Evolutionary conservation across 352 stramenopile genomes (phyloP).

Genomic region (Phytophthora kernoviae): DNA sequence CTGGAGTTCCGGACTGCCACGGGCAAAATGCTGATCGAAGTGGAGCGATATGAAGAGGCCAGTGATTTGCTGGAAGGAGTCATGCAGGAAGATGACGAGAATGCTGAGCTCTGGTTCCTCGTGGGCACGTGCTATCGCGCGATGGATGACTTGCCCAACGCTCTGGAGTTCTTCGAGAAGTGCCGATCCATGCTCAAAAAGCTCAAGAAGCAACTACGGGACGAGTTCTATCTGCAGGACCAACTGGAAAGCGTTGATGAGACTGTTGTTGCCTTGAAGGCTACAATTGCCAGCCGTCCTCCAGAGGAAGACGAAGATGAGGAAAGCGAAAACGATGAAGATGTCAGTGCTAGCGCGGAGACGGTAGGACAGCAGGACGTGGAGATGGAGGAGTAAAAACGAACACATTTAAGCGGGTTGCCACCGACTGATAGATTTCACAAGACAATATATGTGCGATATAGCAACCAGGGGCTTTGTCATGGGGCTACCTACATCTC

Average conservation of each 20-base stretch:
- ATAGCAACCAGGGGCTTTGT: slow-evolving; percentile 6
- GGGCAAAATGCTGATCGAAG: slow-evolving; percentile 87
- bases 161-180: slow-evolving; percentile 89
- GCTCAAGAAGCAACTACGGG: slow-evolving; percentile 72
- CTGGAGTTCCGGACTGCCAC: slow-evolving; percentile 86
- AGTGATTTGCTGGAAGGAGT: slow-evolving; percentile 85
- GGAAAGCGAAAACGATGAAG: slow-evolving; percentile 50
- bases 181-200: slow-evolving; percentile 81
- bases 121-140: slow-evolving; percentile 88
- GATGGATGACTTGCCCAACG: slow-evolving; percentile 80
- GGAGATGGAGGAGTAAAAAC: slow-evolving; percentile 80
- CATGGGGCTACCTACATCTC: slow-evolving; percentile 29
- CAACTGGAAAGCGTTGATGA: slow-evolving; percentile 83
- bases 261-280: slow-evolving; percentile 57
- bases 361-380: slow-evolving; percentile 65
- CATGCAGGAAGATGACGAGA: slow-evolving; percentile 91
- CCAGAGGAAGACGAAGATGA: slow-evolving; percentile 59
- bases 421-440: slow-evolving; percentile 48
- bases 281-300: slow-evolving; percentile 60
- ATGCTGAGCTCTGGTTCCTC: slow-evolving; percentile 90
- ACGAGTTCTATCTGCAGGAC: slow-evolving; percentile 76
- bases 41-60: slow-evolving; percentile 83
- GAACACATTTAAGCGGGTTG: slow-evolving; percentile 18
- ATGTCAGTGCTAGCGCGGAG: slow-evolving; percentile 31
- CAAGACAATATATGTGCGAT: slow-evolving; percentile 48